Base-by-base conservation (phyloP, 169 alveolate genomes). In the Neospora caninum region DNA sequence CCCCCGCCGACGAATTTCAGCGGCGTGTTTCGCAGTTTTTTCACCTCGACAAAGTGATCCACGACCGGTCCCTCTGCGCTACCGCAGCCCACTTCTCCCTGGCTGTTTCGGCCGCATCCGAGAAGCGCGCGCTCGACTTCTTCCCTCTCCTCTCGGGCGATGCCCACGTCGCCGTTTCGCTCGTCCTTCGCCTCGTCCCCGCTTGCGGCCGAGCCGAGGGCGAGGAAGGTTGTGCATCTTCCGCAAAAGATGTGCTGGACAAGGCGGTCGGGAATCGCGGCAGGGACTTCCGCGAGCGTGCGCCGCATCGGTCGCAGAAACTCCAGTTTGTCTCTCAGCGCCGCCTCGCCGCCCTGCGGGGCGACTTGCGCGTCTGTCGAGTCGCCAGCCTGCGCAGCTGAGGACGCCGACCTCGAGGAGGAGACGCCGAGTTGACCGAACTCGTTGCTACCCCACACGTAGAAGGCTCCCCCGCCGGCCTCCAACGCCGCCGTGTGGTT, bases 381-480 rank as follows among this genome's bases (percentile, higher is more conserved):
- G 29, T 78, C 86, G 42, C 43, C 9, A 10, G 93, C 93, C 36
- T 73, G 87, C 1, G 88, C 93, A 38, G 73, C 69, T 4, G 93
- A 89, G 16, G 93, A 67, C 41, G 45, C n/a, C 34, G 93, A 73
- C 2, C 78, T 13, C 0, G 88, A 38, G 18, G 93, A 89, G 16
- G 78, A n/a, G n/a, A 70, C 64, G 38, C 87, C 93, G 25, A 93
- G 86, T 82, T 93, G 95, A 0, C 95, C 92, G 84, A 93, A 93
- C 83, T 93, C 95, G 84, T 93, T 93, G 86, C 95, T 93, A n/a
- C 95, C 95, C 95, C 95, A 93, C 45, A 88, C 86, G 53, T 58
- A 93, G 27, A 93, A 25, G 27, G 89, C 87, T 0, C 13, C 95
- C 2, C 91, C 92, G 10, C 93, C 93, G 16, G 0, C 42, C 64